Evolutionary conservation across 192 early-diverging fungal species (phyloP).

Genomic region (Funneliformis geosporum): DNA sequence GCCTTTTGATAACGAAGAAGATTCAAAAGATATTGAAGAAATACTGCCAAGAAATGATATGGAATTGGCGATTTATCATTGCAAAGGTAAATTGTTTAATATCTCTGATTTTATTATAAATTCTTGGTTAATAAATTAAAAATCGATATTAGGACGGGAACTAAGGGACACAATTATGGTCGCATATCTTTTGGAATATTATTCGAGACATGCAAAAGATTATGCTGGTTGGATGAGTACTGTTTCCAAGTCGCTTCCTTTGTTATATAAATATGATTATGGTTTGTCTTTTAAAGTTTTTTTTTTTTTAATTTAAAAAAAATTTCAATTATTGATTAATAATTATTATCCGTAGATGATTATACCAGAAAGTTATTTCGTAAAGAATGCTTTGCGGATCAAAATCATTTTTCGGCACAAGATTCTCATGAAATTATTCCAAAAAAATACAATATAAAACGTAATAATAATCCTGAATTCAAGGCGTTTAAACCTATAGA

Average conservation of each 20-base stretch:
- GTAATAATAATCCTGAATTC: background rate
- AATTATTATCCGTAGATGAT: background rate
- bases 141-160: background rate
- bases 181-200: background rate
- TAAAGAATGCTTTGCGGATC: background rate
- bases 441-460: background rate
- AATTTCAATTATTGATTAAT: background rate
- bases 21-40: background rate
- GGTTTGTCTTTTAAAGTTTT: background rate
- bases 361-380: background rate
- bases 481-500: background rate
- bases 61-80: conserved; percentile 2
- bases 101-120: background rate
- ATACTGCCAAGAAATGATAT: background rate
- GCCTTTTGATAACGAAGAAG: background rate
- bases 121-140: too few relatives aligned
- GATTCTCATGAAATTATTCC: background rate
- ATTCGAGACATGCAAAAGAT: background rate
- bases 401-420: background rate
- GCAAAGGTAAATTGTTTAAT: background rate
- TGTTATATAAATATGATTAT: background rate
- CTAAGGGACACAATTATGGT: background rate
- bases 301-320: background rate
- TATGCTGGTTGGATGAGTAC: conserved; percentile 1
- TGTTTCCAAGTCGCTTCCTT: background rate